Evolutionary conservation across 495 filamentous ascomycete species (phyloP).

Genomic region (Aspergillus diversus): DNA sequence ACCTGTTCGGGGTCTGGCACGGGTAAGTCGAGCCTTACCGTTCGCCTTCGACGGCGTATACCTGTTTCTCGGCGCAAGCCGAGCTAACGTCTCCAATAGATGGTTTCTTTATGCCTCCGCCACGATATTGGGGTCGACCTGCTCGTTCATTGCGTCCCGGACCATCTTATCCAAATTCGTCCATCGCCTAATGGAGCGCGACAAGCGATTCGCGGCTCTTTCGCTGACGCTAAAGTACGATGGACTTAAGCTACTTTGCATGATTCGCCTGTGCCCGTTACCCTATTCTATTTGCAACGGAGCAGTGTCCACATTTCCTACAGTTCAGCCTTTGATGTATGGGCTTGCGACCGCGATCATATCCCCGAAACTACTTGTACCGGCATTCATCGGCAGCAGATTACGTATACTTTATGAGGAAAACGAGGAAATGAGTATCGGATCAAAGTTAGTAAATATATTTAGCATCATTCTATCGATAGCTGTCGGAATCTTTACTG

Average conservation of each 20-base stretch:
- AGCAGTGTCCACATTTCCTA: slow-evolving; percentile 90
- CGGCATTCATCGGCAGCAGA: slow-evolving; percentile 85
- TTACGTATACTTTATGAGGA: slow-evolving; percentile 70
- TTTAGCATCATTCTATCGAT: slow-evolving; percentile 73
- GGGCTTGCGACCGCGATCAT: slow-evolving; percentile 77
- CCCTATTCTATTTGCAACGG: slow-evolving; percentile 96
- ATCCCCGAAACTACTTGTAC: slow-evolving; percentile 85
- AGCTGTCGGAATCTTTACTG: slow-evolving; percentile 72
- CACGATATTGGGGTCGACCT: slow-evolving; percentile 75
- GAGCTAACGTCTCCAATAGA: slow-evolving; percentile 30
- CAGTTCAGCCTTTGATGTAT: slow-evolving; percentile 75
- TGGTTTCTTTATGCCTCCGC: slow-evolving; percentile 85
- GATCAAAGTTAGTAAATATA: slow-evolving; percentile 72
- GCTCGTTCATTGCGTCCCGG: slow-evolving; percentile 77
- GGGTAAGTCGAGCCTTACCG: slow-evolving; percentile 54
- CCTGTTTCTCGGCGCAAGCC: not conserved
- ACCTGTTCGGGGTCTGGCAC: slow-evolving; percentile 90
- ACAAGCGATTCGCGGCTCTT: slow-evolving; percentile 76
- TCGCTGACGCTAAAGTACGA: slow-evolving; percentile 74
- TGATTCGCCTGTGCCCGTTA: slow-evolving; percentile 91
- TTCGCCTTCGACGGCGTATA: not conserved
- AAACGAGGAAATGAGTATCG: slow-evolving; percentile 58
- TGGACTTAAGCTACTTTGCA: slow-evolving; percentile 83
- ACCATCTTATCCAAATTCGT: slow-evolving; percentile 79
- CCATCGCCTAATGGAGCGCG: slow-evolving; percentile 74